Evolutionary conservation across 139 green algal genomes (phyloP).

Genomic region (Haematococcus sp.): DNA sequence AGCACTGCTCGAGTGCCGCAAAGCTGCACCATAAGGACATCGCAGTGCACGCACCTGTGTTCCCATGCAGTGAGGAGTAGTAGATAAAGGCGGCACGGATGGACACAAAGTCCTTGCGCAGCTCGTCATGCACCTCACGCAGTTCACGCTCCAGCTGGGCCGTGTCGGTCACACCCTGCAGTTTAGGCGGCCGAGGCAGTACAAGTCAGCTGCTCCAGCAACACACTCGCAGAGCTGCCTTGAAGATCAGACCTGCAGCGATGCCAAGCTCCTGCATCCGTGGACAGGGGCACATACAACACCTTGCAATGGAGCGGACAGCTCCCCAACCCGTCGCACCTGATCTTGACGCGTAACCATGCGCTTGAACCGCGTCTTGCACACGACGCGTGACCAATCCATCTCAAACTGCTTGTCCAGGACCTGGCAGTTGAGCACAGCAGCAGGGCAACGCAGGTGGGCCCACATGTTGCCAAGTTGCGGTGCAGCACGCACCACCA

Average conservation of each 20-base stretch:
- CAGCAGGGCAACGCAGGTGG: background rate
- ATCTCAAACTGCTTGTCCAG: constrained; percentile 4
- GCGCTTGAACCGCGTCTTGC: constrained; percentile 19
- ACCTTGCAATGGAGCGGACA: too few relatives aligned
- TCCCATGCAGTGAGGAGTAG: constrained; percentile 22
- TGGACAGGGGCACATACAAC: background rate
- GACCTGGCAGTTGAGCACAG: too few relatives aligned
- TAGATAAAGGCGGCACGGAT: constrained; percentile 33
- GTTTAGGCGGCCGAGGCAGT: too few relatives aligned
- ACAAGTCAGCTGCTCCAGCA: too few relatives aligned
- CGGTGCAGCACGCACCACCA: too few relatives aligned
- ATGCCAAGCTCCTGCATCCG: background rate
- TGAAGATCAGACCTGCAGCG: background rate
- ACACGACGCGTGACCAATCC: constrained; percentile 23
- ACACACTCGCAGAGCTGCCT: too few relatives aligned
- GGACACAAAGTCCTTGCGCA: constrained; percentile 11
- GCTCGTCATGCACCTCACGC: constrained; percentile 28
- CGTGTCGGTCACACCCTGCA: constrained; percentile 24
- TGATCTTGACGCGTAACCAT: constrained; percentile 18
- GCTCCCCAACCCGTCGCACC: too few relatives aligned
- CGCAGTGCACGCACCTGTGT: constrained; percentile 7
- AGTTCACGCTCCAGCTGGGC: constrained; percentile 30
- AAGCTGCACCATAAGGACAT: too few relatives aligned
- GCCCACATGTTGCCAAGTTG: background rate
- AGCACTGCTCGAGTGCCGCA: too few relatives aligned